A percentile compares a stretch with the other conserved stretches of the same genome.
Evolutionary conservation across 495 filamentous ascomycete genomes (phyloP).

Genomic region (Rhizodiscina lignyota): DNA sequence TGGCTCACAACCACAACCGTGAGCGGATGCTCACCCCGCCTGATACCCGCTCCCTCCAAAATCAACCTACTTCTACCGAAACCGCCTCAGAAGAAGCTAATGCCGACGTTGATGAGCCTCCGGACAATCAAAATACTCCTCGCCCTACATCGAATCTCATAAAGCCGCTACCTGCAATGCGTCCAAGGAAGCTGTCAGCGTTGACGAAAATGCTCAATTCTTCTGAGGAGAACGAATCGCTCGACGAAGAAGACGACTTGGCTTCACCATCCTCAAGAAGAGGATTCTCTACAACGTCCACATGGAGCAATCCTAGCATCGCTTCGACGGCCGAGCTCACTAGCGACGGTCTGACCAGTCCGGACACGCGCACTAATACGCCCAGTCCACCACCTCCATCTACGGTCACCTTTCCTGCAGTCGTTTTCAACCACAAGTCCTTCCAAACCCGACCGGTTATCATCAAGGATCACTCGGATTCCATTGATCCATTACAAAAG

Average conservation of each 20-base stretch:
- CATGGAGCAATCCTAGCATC: constrained; percentile 59
- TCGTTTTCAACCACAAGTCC: constrained; percentile 17
- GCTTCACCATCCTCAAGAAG: constrained; percentile 1
- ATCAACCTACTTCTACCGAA: neutral
- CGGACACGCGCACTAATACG: constrained; percentile 59
- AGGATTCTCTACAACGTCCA: constrained; percentile 41
- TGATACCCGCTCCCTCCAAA: neutral
- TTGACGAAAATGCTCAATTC: constrained; percentile 10
- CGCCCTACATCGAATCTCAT: constrained; percentile 8
- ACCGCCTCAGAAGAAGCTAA: constrained; percentile 7
- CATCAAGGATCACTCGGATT: neutral
- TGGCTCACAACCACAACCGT: too few species aligned
- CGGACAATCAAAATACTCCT: constrained; percentile 11
- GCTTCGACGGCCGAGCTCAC: constrained; percentile 75
- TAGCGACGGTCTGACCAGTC: constrained; percentile 84
- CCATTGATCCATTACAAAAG: constrained; percentile 7
- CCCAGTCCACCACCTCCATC: constrained; percentile 61
- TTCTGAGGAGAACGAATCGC: constrained; percentile 5
- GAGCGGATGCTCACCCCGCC: neutral
- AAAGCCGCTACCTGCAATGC: constrained; percentile 4
- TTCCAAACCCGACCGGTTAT: constrained; percentile 1
- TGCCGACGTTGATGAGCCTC: constrained; percentile 16
- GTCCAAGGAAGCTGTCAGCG: constrained; percentile 11
- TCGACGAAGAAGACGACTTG: constrained; percentile 5
- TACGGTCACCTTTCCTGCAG: constrained; percentile 14